Conservation (phyloP, 495 filamentous ascomycete genomes). For the Neurospora discreta region DNA sequence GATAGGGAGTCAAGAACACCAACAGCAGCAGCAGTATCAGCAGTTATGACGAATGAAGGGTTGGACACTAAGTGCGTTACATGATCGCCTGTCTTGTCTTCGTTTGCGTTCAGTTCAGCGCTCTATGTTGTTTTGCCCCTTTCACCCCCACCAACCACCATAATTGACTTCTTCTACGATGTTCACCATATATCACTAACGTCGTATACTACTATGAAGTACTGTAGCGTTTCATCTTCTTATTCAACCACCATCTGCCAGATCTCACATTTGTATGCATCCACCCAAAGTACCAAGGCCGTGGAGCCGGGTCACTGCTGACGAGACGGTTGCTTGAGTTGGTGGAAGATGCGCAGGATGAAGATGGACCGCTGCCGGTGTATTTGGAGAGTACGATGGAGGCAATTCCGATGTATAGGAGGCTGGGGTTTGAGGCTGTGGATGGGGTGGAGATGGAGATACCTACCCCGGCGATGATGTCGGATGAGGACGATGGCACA, state of each 20-base stretch:
- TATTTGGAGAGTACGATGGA: slow-evolving; percentile 35
- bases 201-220: neutral
- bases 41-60: neutral
- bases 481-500: neutral
- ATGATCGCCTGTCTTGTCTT: slow-evolving; percentile 6
- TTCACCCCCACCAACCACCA: neutral
- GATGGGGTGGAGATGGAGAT: slow-evolving; percentile 23
- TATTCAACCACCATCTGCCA: neutral
- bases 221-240: neutral
- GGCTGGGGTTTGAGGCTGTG: slow-evolving; percentile 25
- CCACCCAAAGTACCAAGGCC: slow-evolving; percentile 29
- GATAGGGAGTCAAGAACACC: neutral
- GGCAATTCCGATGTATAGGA: slow-evolving; percentile 30
- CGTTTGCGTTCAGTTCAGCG: neutral
- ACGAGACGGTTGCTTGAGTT: slow-evolving; percentile 6
- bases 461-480: neutral
- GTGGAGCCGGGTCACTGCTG: slow-evolving; percentile 28
- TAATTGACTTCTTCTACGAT: neutral
- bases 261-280: slow-evolving; percentile 33
- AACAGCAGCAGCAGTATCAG: neutral
- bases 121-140: neutral
- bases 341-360: slow-evolving; percentile 28
- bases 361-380: slow-evolving; percentile 20
- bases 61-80: slow-evolving; percentile 5
- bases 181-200: neutral